Evolutionary conservation across 768 basidiomycete genomes (phyloP), one percentile per base, ranked within the genome.

Genomic region (Dacryopinax spathularia): DNA sequence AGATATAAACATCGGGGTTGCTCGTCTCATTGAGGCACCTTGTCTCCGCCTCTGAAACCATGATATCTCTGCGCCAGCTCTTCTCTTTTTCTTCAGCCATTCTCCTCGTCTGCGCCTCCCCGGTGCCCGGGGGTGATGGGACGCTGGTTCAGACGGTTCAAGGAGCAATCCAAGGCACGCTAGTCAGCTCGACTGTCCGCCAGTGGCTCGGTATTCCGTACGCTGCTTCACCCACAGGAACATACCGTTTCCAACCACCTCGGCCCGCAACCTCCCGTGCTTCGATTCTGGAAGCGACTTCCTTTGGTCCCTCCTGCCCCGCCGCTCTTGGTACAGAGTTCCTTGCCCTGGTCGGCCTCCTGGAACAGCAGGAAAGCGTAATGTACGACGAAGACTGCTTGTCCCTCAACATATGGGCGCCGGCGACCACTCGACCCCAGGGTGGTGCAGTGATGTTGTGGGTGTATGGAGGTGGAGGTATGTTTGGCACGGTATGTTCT

Each of bases 351-450:
- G 20, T 27, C 15, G 48, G 48, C 3, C 22, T 56, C 29, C 29
- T 56, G 22, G 13, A 25, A 13, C 48, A 56, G 25, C 48, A 56
- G 48, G 13, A 56, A 29, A 56, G 48, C 48, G 25, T 56, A 3
- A 10, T 13, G 13, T 56, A 56, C 7, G 61, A 33, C 35, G 70
- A 70, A 60, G 68, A 70, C 62, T 70, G 70, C 61, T 62, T 69
- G 7, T 66, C 70, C 31, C 66, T 72, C 65, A 69, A 72, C 22
- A 69, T 67, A 60, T 71, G 69, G 48, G 73, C 75, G 63, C 78
- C 12, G n/a, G 48, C 48, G 20, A 56, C 48, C 25, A 56, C 3
- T 6, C 12, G 48, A 29, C 48, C 48, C 12, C 48, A 56, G 48
- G 48, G 48, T 3, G 48, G 48, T 3, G 67, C 69, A 12, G 67